These are phyloP conservation scores for Thermochaetoides dissita DNA, from an alignment of 2,329 filamentous ascomycete genomes.

Conservation along the genomic window DNA sequence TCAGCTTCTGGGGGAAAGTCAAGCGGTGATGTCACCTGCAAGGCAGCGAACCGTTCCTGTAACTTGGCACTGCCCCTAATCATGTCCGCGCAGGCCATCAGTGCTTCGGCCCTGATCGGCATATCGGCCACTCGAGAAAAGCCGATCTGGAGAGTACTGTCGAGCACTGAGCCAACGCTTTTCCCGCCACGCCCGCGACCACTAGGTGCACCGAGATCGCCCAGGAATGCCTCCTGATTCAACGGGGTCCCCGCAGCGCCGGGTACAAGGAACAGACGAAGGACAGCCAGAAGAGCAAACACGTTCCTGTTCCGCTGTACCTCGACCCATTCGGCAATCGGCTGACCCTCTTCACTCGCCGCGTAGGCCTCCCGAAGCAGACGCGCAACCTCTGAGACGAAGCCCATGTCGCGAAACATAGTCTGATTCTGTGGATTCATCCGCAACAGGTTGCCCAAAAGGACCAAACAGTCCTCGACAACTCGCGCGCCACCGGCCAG, in stretches of 20 bases:
- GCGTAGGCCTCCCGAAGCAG: constrained; percentile 50
- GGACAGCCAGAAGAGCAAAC: constrained; percentile 75
- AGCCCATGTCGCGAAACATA: constrained; percentile 81
- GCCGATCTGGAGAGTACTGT: constrained; percentile 66
- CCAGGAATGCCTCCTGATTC: constrained; percentile 79
- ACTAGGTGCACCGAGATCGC: constrained; percentile 30
- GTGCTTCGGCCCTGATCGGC: constrained; percentile 72
- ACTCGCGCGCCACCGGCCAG: constrained; percentile 70
- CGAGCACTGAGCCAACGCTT: constrained; percentile 36
- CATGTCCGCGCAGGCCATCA: constrained; percentile 74
- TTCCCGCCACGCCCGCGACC: constrained; percentile 2
- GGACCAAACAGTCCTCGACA: constrained; percentile 83
- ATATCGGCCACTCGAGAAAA: constrained; percentile 61
- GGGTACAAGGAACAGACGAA: constrained; percentile 69
- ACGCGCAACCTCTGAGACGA: constrained; percentile 55
- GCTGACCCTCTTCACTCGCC: constrained; percentile 38
- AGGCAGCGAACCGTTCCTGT: constrained; percentile 79
- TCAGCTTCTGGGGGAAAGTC: constrained; percentile 16
- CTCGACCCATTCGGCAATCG: constrained; percentile 60
- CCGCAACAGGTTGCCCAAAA: constrained; percentile 77
- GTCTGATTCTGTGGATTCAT: constrained; percentile 87
- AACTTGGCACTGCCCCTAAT: constrained; percentile 67
- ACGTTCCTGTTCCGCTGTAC: constrained; percentile 77
- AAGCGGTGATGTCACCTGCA: constrained; percentile 56
- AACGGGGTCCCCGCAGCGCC: constrained; percentile 68